phyloP scores from a whole-genome alignment of 1,284 basidiomycete genomes.

The Apiotrichum gamsii region DNA sequence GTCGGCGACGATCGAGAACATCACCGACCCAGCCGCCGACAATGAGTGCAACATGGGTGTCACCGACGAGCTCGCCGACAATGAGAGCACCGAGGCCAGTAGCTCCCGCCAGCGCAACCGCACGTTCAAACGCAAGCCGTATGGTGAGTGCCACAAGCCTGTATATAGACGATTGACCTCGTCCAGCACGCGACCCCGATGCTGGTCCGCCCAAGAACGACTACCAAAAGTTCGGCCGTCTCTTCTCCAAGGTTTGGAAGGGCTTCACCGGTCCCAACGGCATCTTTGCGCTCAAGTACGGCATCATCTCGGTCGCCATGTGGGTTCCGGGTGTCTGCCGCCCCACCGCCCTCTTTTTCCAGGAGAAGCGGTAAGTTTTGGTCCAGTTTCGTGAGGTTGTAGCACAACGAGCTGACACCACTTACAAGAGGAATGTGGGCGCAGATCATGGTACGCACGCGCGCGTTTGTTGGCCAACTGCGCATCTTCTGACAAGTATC shows the following conservation, averaged over 20 bases:
- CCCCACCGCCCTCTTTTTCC: constrained; percentile 47
- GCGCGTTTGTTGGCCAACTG: too few species aligned
- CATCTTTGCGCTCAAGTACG: constrained; percentile 56
- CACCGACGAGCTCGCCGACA: constrained; percentile 2
- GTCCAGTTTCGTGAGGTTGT: too few species aligned
- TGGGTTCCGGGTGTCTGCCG: constrained; percentile 55
- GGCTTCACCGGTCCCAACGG: constrained; percentile 33
- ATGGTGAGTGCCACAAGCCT: too few species aligned
- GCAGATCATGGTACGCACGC: constrained; percentile 56
- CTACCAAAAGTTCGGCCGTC: constrained; percentile 31
- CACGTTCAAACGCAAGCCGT: too few species aligned
- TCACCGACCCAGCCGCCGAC: constrained; percentile 19
- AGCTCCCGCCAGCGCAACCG: too few species aligned
- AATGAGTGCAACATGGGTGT: neutral
- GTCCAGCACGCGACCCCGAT: constrained; percentile 40
- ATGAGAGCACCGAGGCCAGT: neutral
- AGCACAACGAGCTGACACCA: too few species aligned
- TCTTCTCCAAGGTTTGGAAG: constrained; percentile 18
- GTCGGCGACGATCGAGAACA: constrained; percentile 41
- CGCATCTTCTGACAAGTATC: too few species aligned
- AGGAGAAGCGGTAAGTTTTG: constrained; percentile 21
- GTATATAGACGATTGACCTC: too few species aligned
- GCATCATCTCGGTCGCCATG: constrained; percentile 53
- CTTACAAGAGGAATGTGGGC: constrained; percentile 53
- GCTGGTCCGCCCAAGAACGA: constrained; percentile 37